Base-by-base conservation (phyloP, 2,329 filamentous ascomycete genomes). In the Metarhizium guizhouense region DNA sequence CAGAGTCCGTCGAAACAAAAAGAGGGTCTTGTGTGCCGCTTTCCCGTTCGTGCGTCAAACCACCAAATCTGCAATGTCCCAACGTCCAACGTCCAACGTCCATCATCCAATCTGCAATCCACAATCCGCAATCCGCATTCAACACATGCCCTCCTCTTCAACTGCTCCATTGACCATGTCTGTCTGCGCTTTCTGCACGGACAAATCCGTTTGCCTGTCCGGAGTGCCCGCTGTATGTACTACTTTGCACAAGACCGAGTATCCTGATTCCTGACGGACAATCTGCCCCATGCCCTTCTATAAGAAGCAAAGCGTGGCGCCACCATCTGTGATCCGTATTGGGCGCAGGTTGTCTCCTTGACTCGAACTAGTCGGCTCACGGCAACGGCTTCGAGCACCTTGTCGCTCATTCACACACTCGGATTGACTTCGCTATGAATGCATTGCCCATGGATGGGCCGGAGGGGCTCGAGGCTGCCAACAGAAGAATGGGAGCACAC, bases 21-120 rank as follows among this genome's bases (percentile, higher is more conserved):
- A 52, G 50, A 32, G 52, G 47, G 47, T 14, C 55, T 40, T 11
- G 25, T 32, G 47, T 57, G 55, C 55, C 55, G 55, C 47, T 49
- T 49, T 57, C 43, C 49, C 52, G 47, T 48, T 52, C 51, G 13
- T 52, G 38, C 42, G 29, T 34, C 47, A 47, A 20, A 42, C 6
- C n/a, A 42, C 29, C 43, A 47, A 47, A 47, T n/a, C n/a, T 47
- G 43, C 43, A 47, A n/a, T 47, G n/a, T 20, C 11, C 3, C 18
- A 18, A 20, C 7, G 10, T n/a, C 16, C 43, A 25, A 47, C n/a
- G 16, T 25, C 43, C n/a, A 14, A 34, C 32, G 32, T 34, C 32
- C 32, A 34, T 8, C 6, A 3, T 34, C 32, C 32, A 34, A 34
- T 34, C 10, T 34, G 32, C 10, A 7, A 7, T 34, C 32, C 10